phyloP scores from a whole-genome alignment of 192 early-diverging fungal genomes.

The Coemansia sp. region DNA sequence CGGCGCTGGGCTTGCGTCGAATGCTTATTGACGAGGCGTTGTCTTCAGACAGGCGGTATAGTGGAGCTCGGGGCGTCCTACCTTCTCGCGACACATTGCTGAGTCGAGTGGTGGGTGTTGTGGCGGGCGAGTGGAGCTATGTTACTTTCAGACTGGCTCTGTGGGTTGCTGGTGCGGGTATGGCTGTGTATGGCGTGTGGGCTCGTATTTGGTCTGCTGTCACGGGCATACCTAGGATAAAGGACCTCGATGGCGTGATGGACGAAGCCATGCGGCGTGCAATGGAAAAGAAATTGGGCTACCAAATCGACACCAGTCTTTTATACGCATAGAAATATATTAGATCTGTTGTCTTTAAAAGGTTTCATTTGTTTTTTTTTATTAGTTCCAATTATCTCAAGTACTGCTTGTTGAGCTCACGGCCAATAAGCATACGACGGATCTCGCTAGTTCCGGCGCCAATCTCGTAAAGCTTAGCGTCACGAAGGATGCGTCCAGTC shows the following conservation, averaged over 20 bases:
- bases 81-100: slow-evolving; percentile 20
- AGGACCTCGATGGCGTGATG: slow-evolving; percentile 75
- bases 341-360: not conserved
- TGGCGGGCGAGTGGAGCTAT: slow-evolving; percentile 47
- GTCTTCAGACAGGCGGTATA: slow-evolving; percentile 24
- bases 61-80: slow-evolving; percentile 17
- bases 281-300: slow-evolving; percentile 78
- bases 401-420: slow-evolving; percentile 75
- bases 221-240: slow-evolving; percentile 21
- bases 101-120: slow-evolving; percentile 10
- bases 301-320: slow-evolving; percentile 73
- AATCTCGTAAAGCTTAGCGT: slow-evolving; percentile 96
- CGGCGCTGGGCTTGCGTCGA: slow-evolving; percentile 61
- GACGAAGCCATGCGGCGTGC: slow-evolving; percentile 70
- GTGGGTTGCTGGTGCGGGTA: slow-evolving; percentile 54
- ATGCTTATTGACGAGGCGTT: slow-evolving; percentile 47
- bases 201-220: slow-evolving; percentile 20
- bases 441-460: slow-evolving; percentile 96
- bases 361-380: too few relatives aligned
- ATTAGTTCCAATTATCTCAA: slow-evolving; percentile 1
- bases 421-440: slow-evolving; percentile 88
- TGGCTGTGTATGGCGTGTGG: slow-evolving; percentile 41
- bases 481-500: slow-evolving; percentile 85
- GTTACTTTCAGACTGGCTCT: slow-evolving; percentile 47
- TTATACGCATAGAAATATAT: slow-evolving; percentile 68